These are phyloP conservation scores for Yamadazyma sp. DNA, from an alignment of 805 yeast genomes.

Conservation along the genomic window DNA sequence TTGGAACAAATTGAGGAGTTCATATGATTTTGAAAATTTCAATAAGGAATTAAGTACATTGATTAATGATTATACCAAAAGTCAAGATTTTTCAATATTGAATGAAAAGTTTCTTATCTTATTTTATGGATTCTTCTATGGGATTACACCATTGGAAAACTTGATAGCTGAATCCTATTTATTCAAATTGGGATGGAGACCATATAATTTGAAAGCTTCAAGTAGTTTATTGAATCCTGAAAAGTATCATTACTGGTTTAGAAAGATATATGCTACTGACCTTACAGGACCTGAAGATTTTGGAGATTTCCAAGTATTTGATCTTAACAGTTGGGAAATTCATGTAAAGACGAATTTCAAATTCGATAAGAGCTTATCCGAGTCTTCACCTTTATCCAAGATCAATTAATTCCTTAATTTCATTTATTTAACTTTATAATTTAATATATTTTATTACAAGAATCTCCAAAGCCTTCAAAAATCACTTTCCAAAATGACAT, in stretches of 20 bases:
- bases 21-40: conserved; percentile 30
- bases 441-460: too few relatives aligned
- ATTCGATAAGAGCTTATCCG: conserved; percentile 24
- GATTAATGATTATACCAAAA: conserved; percentile 12
- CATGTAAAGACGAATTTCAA: conserved; percentile 35
- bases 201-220: conserved; percentile 23
- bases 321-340: conserved; percentile 40
- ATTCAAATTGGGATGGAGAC: conserved; percentile 41
- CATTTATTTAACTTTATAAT: too few relatives aligned
- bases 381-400: too few relatives aligned
- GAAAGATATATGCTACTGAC: conserved; percentile 9
- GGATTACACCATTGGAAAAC: conserved; percentile 41
- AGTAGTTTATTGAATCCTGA: conserved; percentile 8
- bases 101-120: conserved; percentile 38
- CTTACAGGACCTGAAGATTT: conserved; percentile 6
- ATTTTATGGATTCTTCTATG: conserved; percentile 43
- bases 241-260: conserved; percentile 19
- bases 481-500: too few relatives aligned
- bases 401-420: too few relatives aligned
- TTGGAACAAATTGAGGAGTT: conserved; percentile 40
- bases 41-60: conserved; percentile 23
- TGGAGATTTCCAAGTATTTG: conserved; percentile 43
- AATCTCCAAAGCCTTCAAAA: too few relatives aligned
- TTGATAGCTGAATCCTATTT: conserved; percentile 40
- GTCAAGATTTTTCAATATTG: conserved; percentile 16